Evolutionary conservation across 306 rosid genomes (phyloP), one percentile per base, ranked within the genome.

Genomic region (Malus asiatica): DNA sequence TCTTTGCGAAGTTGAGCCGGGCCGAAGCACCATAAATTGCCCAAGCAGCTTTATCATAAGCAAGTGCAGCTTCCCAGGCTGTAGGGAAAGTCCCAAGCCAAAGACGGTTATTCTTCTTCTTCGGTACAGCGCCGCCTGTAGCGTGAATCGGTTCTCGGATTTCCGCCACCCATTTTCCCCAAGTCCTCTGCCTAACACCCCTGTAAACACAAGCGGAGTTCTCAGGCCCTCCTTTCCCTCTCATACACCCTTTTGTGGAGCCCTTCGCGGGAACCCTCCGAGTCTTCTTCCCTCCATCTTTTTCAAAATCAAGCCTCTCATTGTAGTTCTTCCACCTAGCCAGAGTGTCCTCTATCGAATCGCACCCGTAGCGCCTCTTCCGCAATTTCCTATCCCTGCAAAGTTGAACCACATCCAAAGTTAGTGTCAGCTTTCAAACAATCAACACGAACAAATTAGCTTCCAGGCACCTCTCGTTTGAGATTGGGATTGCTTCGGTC

Each of bases 111-210:
- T 85, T 75, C 75, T 86, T 89, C 68, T 73, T 89, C 68, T 71
- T 76, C 25, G 55, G 64, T 27, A 42, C 79, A 62, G 55, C 16
- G 13, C 14, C 1, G 29, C 30, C 75, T 32, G 64, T 69, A 9
- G 77, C 70, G 7, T 69, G 67, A 60, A 79, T 82, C 0, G 97
- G 97, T 72, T 90, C 93, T 2, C 97, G 84, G 65, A 95, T 95
- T 70, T 95, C 99, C 23, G 97, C 89, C 1, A 92, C 97, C 97
- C 99, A 95, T 51, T 90, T 95, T 1, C 99, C 97, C 97, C 97
- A 90, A 84, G 87, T 89, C 86, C 97, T 90, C 79, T 92, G 97
- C 35, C 99, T 80, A 60, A 92, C 97, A 13, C 99, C 99, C 81
- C 99, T 88, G 68, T 77, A 95, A 22, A 76, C 83, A 78, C 84